These are phyloP conservation scores for Paracorniculantispora psalliotae DNA, from an alignment of 2,329 filamentous ascomycete genomes.

Conservation along the genomic window DNA sequence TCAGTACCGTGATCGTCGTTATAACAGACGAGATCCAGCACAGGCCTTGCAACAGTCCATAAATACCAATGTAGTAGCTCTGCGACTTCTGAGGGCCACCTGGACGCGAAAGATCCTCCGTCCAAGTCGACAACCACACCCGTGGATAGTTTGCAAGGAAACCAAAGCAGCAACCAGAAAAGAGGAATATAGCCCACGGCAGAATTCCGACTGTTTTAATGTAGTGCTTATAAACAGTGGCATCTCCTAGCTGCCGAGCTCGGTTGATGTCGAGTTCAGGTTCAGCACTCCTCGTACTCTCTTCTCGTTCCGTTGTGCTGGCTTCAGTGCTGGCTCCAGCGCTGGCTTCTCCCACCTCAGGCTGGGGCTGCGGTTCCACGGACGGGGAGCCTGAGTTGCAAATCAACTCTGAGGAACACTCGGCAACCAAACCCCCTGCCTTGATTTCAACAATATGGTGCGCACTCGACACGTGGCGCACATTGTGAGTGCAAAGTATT, in stretches of 20 bases:
- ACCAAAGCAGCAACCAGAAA: conserved; percentile 11
- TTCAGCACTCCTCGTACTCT: no score
- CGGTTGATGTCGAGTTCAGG: neutral
- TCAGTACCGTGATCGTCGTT: neutral
- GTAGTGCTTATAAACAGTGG: conserved; percentile 23
- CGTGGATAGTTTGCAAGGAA: conserved; percentile 20
- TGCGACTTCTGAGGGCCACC: conserved; percentile 11
- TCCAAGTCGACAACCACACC: conserved; percentile 31
- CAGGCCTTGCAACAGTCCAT: neutral
- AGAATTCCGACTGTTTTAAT: conserved; percentile 15
- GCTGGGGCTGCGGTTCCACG: neutral
- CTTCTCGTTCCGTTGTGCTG: no score
- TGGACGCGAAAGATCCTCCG: conserved; percentile 16
- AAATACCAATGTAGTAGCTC: neutral
- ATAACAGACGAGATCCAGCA: neutral
- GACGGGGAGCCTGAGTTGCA: neutral
- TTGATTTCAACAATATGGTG: neutral
- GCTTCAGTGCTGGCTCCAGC: no score
- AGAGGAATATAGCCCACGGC: conserved; percentile 3
- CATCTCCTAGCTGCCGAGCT: conserved; percentile 16
- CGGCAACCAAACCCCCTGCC: neutral
- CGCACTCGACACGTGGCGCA: neutral
- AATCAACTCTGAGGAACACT: neutral
- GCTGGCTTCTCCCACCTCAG: neutral
- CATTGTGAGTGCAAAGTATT: neutral